These are phyloP conservation scores for Teunomyces panamensis DNA, from an alignment of 805 yeast genomes.

Conservation along the genomic window DNA sequence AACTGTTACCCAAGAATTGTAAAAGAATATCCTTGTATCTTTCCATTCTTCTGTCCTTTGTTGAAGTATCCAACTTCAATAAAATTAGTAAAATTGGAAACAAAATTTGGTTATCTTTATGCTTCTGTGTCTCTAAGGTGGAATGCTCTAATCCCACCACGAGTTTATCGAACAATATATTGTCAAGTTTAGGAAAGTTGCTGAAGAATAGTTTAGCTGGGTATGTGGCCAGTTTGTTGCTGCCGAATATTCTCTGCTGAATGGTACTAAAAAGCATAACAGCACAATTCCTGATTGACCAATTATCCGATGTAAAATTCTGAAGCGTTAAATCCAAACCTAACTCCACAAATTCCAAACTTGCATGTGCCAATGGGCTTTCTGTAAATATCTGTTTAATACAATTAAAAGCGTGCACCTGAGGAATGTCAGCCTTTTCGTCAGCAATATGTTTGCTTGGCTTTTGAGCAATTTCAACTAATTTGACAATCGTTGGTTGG, in stretches of 20 bases:
- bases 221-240: conserved; percentile 35
- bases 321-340: conserved; percentile 60
- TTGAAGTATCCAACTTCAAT: conserved; percentile 63
- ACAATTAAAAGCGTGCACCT: conserved; percentile 91
- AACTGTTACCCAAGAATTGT: conserved; percentile 44
- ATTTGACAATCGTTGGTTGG: conserved; percentile 45
- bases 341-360: conserved; percentile 50
- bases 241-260: conserved; percentile 78
- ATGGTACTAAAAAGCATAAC: conserved; percentile 88
- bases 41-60: conserved; percentile 45
- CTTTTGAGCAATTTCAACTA: conserved; percentile 53
- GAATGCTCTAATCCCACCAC: conserved; percentile 7
- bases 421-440: conserved; percentile 72
- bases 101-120: conserved; percentile 51
- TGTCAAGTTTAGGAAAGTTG: conserved; percentile 53
- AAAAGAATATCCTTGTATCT: conserved; percentile 43
- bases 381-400: conserved; percentile 74
- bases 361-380: conserved; percentile 53
- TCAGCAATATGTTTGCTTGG: conserved; percentile 49
- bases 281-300: conserved; percentile 92
- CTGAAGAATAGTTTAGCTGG: conserved; percentile 72
- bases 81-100: conserved; percentile 76
- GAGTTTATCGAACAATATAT: conserved; percentile 46
- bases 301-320: conserved; percentile 61
- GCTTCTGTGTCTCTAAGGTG: conserved; percentile 11